Evolutionary conservation across 768 basidiomycete genomes (phyloP).

Genomic region (Termitomyces sp.): DNA sequence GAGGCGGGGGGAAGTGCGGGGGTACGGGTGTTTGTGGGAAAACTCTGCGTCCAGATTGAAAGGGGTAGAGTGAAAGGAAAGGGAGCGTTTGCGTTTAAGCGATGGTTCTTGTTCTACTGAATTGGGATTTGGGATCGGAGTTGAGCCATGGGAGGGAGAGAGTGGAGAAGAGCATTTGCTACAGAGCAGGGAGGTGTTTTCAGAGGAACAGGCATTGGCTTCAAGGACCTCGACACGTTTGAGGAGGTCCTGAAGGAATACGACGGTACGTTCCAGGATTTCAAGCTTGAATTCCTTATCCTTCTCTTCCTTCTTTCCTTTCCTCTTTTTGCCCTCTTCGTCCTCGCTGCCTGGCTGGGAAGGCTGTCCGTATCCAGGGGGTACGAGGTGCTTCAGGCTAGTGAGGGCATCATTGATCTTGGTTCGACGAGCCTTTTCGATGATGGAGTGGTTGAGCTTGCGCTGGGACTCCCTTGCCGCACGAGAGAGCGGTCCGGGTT

Average conservation of each 20-base stretch:
- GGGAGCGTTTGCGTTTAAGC: neutral
- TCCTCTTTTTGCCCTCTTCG: slow-evolving; percentile 28
- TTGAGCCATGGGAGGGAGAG: neutral
- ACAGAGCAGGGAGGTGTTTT: slow-evolving; percentile 13
- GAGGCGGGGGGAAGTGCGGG: slow-evolving; percentile 31
- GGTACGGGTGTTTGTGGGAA: slow-evolving; percentile 4
- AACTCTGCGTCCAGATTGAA: neutral
- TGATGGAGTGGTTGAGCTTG: slow-evolving; percentile 91
- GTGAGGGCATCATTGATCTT: slow-evolving; percentile 93
- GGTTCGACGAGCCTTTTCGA: slow-evolving; percentile 89
- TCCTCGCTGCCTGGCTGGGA: slow-evolving; percentile 21
- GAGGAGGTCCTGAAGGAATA: slow-evolving; percentile 69
- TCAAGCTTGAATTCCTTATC: slow-evolving; percentile 93
- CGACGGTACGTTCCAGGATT: slow-evolving; percentile 78
- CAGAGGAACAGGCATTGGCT: slow-evolving; percentile 8
- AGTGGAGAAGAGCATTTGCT: slow-evolving; percentile 13
- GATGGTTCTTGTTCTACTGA: neutral
- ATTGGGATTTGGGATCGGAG: neutral
- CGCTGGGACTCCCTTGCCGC: slow-evolving; percentile 80
- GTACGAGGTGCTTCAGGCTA: slow-evolving; percentile 73
- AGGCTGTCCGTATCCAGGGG: slow-evolving; percentile 38
- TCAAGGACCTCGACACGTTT: slow-evolving; percentile 41
- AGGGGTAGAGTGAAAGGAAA: neutral
- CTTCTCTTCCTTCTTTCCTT: slow-evolving; percentile 35
- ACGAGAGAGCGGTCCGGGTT: slow-evolving; percentile 67